phyloP scores from a whole-genome alignment of 2,329 filamentous ascomycete species.

The Xylariaceae sp. region DNA sequence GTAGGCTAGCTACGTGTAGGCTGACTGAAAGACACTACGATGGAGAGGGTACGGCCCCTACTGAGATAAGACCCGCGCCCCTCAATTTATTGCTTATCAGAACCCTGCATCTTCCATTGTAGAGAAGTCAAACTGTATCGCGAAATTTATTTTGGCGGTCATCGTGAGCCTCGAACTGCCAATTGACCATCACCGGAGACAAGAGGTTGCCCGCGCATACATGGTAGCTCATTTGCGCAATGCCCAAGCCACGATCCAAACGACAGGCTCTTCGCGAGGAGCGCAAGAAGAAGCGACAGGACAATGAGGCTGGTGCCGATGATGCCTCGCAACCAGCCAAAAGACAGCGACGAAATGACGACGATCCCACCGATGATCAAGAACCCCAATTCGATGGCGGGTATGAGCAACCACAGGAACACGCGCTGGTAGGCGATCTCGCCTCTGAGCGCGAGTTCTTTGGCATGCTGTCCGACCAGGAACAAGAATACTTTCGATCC shows the following conservation, averaged over 20 bases:
- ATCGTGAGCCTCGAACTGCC: too few species aligned
- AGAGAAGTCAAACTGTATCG: too few species aligned
- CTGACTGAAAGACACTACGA: too few species aligned
- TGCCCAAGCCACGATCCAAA: slow-evolving; percentile 33
- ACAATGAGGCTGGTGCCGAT: slow-evolving; percentile 19
- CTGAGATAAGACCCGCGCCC: too few species aligned
- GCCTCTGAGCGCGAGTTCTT: slow-evolving; percentile 71
- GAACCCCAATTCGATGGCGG: slow-evolving; percentile 21
- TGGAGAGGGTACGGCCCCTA: too few species aligned
- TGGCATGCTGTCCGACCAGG: slow-evolving; percentile 84
- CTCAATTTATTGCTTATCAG: too few species aligned
- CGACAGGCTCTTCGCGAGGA: slow-evolving; percentile 33
- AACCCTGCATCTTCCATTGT: too few species aligned
- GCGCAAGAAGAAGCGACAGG: slow-evolving; percentile 29
- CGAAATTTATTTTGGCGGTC: too few species aligned
- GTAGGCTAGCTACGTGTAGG: too few species aligned
- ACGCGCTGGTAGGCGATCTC: slow-evolving; percentile 5
- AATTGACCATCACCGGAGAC: too few species aligned
- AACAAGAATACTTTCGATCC: slow-evolving; percentile 91
- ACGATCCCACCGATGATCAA: slow-evolving; percentile 9
- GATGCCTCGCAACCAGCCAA: slow-evolving; percentile 17
- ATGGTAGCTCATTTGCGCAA: slow-evolving; percentile 8
- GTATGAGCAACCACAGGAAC: slow-evolving; percentile 14
- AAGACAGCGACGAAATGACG: slow-evolving; percentile 25
- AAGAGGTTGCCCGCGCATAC: not conserved